Evolutionary conservation across 345 rosid species (phyloP).

Genomic region (Corchorus olitorius): DNA sequence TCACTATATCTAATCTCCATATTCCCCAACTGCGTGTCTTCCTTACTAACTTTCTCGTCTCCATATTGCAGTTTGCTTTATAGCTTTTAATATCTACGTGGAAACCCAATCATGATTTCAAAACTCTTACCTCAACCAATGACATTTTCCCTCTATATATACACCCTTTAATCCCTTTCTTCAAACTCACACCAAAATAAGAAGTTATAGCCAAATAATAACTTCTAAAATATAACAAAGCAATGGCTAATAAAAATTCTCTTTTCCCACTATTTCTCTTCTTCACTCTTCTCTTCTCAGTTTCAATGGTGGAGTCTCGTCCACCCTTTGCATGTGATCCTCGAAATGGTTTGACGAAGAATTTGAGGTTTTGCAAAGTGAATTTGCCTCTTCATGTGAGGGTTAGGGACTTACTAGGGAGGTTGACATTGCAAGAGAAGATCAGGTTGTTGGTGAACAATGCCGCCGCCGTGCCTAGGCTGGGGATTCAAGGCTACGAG

Average conservation of each 20-base stretch:
- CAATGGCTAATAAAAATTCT: slow-evolving; percentile 17
- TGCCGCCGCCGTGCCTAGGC: slow-evolving; percentile 75
- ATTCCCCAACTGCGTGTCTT: slow-evolving; percentile 15
- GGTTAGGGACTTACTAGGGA: slow-evolving; percentile 70
- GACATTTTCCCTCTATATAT: slow-evolving; percentile 38
- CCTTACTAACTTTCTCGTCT: slow-evolving; percentile 12
- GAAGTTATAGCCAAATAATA: too few species aligned
- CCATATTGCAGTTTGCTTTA: background rate
- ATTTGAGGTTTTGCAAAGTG: slow-evolving; percentile 54
- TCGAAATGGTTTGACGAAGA: slow-evolving; percentile 47
- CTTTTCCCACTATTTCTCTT: slow-evolving; percentile 26
- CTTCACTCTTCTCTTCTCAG: slow-evolving; percentile 10
- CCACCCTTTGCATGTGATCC: slow-evolving; percentile 73
- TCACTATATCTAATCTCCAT: background rate
- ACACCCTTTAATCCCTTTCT: slow-evolving; percentile 17
- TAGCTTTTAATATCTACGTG: slow-evolving; percentile 34
- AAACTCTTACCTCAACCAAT: slow-evolving; percentile 10
- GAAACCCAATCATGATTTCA: slow-evolving; percentile 27
- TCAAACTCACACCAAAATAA: slow-evolving; percentile 15
- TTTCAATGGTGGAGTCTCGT: slow-evolving; percentile 35
- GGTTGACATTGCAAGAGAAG: slow-evolving; percentile 85
- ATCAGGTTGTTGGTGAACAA: slow-evolving; percentile 73
- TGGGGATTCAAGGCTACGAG: slow-evolving; percentile 84
- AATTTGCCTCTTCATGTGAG: slow-evolving; percentile 61
- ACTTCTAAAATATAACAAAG: background rate